Evolutionary conservation across 2,329 filamentous ascomycete species (phyloP), one percentile per base, ranked within the genome.

Genomic region (Nothophaeocryptopus gaeumannii): DNA sequence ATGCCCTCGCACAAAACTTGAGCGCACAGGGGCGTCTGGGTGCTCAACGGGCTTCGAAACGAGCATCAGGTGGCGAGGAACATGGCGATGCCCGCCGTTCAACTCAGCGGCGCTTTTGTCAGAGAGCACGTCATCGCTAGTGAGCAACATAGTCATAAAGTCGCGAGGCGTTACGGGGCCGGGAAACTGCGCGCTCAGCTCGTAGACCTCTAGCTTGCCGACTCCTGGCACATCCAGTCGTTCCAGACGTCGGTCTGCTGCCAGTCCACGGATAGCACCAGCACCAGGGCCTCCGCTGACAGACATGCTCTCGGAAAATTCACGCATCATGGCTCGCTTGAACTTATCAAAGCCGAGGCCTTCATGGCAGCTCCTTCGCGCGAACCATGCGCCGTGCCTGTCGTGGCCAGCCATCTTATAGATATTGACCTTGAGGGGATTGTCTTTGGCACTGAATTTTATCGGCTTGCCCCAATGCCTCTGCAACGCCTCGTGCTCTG

Each of bases 361-460:
- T 60, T 87, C 83, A 63, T 96, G 90, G 14, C 95, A 77, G 65
- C 89, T 95, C 41, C 86, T 77, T 47, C 92, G 76, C 16, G 89
- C 89, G 70, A 96, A 97, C 92, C 92, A 97, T 7, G 87, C 78
- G 2, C 91, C 92, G 57, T 85, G 85, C 33, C 89, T 84, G 68
- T 97, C 92, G 61, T 88, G 85, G 2, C 85, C 82, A 0, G 78
- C 73, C 52, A 93, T 78, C 68, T 95, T 95, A 73, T 87, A 96
- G 16, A 96, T 83, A 47, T 77, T 78, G 54, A 96, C 84, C 0
- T 79, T 83, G 8, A 89, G 74, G 0, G 89, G 87, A 63, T 95
- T 93, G 14, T 91, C 85, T 58, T 78, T 83, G 2, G 80, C 70
- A 36, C 78, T 82, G 47, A 89, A 71, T 70, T 89, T 92, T 63